A percentile compares a stretch with the other conserved stretches of the same genome.
These are phyloP conservation scores for Pholiota conissans DNA, from an alignment of 768 basidiomycete species.

Conservation along the genomic window DNA sequence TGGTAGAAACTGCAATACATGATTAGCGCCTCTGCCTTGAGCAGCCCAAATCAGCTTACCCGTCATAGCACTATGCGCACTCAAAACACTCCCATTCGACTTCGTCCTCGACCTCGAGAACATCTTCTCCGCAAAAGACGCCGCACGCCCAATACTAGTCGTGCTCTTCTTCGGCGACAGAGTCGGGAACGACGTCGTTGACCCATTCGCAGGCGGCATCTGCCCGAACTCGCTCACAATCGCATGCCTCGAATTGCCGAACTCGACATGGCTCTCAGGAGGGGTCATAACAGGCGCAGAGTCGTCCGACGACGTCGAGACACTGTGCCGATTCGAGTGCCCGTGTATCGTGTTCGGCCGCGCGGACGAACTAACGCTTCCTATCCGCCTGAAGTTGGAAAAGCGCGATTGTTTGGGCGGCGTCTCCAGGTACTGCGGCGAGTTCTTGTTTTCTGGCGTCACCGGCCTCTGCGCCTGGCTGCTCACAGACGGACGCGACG, in stretches of 20 bases:
- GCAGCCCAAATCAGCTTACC: constrained; percentile 31
- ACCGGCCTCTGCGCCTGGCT: constrained; percentile 9
- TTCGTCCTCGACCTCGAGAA: constrained; percentile 55
- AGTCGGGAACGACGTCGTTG: constrained; percentile 45
- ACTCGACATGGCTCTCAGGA: constrained; percentile 42
- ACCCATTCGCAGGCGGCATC: constrained; percentile 18
- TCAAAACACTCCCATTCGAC: constrained; percentile 47
- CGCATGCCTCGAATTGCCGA: constrained; percentile 24
- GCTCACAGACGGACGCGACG: not conserved
- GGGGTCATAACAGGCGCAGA: constrained; percentile 62
- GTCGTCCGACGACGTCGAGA: constrained; percentile 65
- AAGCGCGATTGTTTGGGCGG: constrained; percentile 56
- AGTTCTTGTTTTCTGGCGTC: constrained; percentile 16
- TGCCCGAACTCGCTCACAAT: constrained; percentile 32
- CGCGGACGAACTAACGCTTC: constrained; percentile 38
- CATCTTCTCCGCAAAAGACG: constrained; percentile 62
- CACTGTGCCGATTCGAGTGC: constrained; percentile 49
- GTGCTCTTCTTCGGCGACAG: constrained; percentile 52
- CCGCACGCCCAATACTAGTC: constrained; percentile 44
- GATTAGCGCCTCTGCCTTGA: too few species aligned
- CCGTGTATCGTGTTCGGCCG: constrained; percentile 31
- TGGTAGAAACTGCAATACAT: not conserved
- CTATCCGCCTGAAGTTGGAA: constrained; percentile 46
- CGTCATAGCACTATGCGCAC: constrained; percentile 31
- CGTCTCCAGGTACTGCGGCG: constrained; percentile 36